A percentile compares a stretch with the other conserved stretches of the same genome.
These are phyloP conservation scores for Penstemon barbatus DNA, from an alignment of 257 asterid genomes.

Conservation along the genomic window DNA sequence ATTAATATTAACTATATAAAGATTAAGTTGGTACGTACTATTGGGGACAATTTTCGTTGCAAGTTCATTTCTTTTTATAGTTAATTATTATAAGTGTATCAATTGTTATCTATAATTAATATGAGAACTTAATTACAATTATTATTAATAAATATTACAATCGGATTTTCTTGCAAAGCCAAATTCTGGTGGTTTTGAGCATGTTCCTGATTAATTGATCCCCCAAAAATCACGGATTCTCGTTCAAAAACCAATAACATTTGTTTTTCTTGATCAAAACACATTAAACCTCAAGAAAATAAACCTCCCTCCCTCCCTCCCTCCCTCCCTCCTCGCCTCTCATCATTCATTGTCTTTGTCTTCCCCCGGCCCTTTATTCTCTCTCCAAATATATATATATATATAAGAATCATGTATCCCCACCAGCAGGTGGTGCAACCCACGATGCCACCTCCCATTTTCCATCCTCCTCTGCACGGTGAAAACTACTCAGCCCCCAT, in stretches of 20 bases:
- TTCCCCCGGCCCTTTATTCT: neutral
- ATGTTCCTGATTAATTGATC: neutral
- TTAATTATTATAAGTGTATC: too few species aligned
- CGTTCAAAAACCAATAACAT: neutral
- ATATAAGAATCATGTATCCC: neutral
- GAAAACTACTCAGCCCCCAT: neutral
- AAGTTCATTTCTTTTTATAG: too few species aligned
- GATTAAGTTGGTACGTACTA: too few species aligned
- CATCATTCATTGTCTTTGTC: neutral
- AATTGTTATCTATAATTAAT: too few species aligned
- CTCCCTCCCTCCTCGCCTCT: neutral
- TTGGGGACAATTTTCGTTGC: too few species aligned
- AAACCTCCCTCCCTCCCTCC: neutral
- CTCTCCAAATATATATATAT: too few species aligned
- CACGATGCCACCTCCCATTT: neutral
- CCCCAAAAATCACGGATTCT: neutral
- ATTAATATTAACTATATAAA: too few species aligned
- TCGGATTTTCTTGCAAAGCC: too few species aligned
- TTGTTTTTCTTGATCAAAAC: neutral
- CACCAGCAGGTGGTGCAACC: neutral
- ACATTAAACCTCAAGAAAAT: neutral
- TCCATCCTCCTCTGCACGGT: neutral
- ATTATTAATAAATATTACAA: too few species aligned
- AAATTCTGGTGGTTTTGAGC: too few species aligned
- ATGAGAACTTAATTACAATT: too few species aligned